These are phyloP conservation scores for Apiotrichum porosum DNA, from an alignment of 1,284 basidiomycete species.

Conservation along the genomic window DNA sequence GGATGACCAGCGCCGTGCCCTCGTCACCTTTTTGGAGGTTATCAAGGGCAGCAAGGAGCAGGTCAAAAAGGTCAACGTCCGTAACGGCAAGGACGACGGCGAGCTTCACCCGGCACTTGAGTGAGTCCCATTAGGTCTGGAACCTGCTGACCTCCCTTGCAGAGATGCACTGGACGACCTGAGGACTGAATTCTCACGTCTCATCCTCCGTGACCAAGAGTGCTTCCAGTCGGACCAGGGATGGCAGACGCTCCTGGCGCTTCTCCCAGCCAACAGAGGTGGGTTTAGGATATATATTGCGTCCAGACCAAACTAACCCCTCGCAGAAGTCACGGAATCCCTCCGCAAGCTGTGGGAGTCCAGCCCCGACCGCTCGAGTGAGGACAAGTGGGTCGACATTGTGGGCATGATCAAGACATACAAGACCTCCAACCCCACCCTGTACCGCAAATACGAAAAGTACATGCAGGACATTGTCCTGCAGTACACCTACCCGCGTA, in stretches of 20 bases:
- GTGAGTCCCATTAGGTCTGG: conserved; percentile 56
- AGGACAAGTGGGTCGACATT: conserved; percentile 70
- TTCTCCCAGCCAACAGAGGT: conserved; percentile 63
- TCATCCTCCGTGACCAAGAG: conserved; percentile 81
- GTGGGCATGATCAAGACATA: conserved; percentile 11
- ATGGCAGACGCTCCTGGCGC: conserved; percentile 67
- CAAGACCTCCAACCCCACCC: neutral
- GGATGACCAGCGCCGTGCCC: conserved; percentile 81
- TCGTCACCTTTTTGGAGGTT: conserved; percentile 84
- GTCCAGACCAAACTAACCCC: neutral
- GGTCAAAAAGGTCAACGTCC: conserved; percentile 74
- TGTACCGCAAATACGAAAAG: conserved; percentile 28
- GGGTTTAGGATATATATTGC: too few species aligned
- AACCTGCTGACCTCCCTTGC: conserved; percentile 5
- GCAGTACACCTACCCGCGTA: conserved; percentile 92
- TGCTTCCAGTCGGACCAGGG: conserved; percentile 69
- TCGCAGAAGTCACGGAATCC: conserved; percentile 47
- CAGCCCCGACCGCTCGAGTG: conserved; percentile 57
- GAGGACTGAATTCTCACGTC: conserved; percentile 57
- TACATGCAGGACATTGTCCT: conserved; percentile 82
- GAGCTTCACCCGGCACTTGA: conserved; percentile 65
- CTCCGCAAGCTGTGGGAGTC: conserved; percentile 64
- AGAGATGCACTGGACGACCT: conserved; percentile 59
- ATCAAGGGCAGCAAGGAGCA: conserved; percentile 77
- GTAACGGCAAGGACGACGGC: conserved; percentile 50